These are phyloP conservation scores for Cladobotryum protrusum DNA, from an alignment of 2,329 filamentous ascomycete species.

Conservation along the genomic window DNA sequence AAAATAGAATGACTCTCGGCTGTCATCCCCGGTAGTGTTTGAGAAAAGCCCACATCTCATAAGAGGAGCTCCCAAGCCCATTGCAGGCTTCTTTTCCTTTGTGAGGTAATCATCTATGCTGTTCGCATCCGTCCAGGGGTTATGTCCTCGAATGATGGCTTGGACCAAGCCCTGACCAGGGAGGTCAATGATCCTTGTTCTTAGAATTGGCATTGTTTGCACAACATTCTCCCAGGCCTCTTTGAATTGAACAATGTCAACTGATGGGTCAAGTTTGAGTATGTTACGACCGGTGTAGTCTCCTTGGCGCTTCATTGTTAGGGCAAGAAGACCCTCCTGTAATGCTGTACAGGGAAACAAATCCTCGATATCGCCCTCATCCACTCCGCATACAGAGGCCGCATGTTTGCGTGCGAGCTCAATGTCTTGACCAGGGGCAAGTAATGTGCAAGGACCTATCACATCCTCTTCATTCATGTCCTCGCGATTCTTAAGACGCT, in stretches of 20 bases:
- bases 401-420: not conserved
- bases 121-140: too few relatives aligned
- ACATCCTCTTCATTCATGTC: not conserved
- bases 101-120: too few relatives aligned
- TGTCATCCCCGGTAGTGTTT: too few relatives aligned
- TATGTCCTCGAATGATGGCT: too few relatives aligned
- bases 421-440: not conserved
- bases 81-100: not conserved
- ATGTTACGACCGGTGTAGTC: too few relatives aligned
- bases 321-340: constrained; percentile 2
- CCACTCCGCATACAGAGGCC: constrained; percentile 1
- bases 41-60: not conserved
- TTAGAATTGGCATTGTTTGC: too few relatives aligned
- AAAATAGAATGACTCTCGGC: not conserved
- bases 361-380: constrained; percentile 1
- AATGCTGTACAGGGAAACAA: constrained; percentile 5
- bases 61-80: not conserved
- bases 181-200: too few relatives aligned
- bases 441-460: not conserved
- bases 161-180: too few relatives aligned
- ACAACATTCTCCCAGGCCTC: too few relatives aligned
- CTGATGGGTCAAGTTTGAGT: too few relatives aligned
- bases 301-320: constrained; percentile 1
- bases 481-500: not conserved
- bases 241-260: too few relatives aligned